Conservation (phyloP, 805 yeast genomes). For the Candida suzukii region DNA sequence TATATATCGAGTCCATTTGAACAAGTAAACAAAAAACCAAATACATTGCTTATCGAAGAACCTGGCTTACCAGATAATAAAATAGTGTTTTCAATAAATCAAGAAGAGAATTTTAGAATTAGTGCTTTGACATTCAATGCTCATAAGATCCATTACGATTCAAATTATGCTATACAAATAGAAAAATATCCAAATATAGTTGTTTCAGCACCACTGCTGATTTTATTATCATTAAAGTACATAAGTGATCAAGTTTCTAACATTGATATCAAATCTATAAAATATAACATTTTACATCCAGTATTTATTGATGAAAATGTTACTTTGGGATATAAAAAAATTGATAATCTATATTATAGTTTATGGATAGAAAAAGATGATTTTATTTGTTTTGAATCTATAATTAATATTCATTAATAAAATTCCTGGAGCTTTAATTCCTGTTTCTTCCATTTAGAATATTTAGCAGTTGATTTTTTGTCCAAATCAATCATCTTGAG, state of each 20-base stretch:
- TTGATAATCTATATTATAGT: constrained; percentile 6
- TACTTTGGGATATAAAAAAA: constrained; percentile 16
- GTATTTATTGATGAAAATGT: constrained; percentile 34
- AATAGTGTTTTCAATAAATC: constrained; percentile 29
- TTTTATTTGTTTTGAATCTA: constrained; percentile 11
- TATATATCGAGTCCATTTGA: constrained; percentile 43
- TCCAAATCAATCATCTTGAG: constrained; percentile 40
- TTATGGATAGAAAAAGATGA: constrained; percentile 23
- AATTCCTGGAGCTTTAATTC: constrained; percentile 13
- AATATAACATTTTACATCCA: constrained; percentile 45
- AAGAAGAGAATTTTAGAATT: constrained; percentile 48
- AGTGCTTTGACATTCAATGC: constrained; percentile 76
- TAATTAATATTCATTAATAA: constrained; percentile 1
- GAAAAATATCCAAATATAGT: constrained; percentile 61
- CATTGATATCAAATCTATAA: constrained; percentile 28
- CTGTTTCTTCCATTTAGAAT: constrained; percentile 33
- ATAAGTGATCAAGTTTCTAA: background rate
- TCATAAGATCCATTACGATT: constrained; percentile 77
- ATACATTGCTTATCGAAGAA: background rate
- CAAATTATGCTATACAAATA: constrained; percentile 35
- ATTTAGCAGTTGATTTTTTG: constrained; percentile 36
- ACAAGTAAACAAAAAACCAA: no score
- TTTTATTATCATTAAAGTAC: constrained; percentile 13
- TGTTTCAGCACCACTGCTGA: constrained; percentile 77
- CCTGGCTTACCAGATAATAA: constrained; percentile 22